These are phyloP conservation scores for Apiospora pterosperma DNA, from an alignment of 2,329 filamentous ascomycete genomes.

Conservation along the genomic window DNA sequence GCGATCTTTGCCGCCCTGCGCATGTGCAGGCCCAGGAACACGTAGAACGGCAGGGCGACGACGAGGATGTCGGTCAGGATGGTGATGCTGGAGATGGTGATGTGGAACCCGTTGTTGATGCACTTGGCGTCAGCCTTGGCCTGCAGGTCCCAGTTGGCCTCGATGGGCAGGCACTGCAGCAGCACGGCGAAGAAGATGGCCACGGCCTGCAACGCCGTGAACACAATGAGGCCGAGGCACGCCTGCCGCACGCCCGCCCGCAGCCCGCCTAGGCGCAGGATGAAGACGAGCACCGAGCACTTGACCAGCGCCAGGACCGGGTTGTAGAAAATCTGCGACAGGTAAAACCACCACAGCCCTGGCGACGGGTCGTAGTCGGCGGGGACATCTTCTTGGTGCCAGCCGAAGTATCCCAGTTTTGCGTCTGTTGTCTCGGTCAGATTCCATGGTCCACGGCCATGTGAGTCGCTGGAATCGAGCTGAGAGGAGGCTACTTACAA, in stretches of 20 bases:
- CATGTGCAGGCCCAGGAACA: conserved; percentile 36
- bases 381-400: conserved; percentile 14
- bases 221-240: conserved; percentile 25
- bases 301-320: conserved; percentile 42
- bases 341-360: conserved; percentile 28
- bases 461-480: background rate
- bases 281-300: conserved; percentile 39
- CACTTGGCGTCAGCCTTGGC: conserved; percentile 22
- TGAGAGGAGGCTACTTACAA: conserved; percentile 17
- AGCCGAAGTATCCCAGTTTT: conserved; percentile 29
- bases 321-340: conserved; percentile 41
- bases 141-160: conserved; percentile 26
- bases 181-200: conserved; percentile 34
- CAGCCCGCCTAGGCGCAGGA: conserved; percentile 35
- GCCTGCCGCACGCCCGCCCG: conserved; percentile 26
- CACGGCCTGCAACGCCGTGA: conserved; percentile 32
- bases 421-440: conserved; percentile 10
- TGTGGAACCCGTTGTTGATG: conserved; percentile 28
- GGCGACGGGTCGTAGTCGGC: conserved; percentile 12
- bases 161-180: conserved; percentile 35
- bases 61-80: conserved; percentile 37
- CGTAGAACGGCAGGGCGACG: conserved; percentile 33
- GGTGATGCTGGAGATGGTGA: conserved; percentile 31
- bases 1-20: conserved; percentile 29
- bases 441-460: background rate